Conservation (phyloP, 169 alveolate genomes). For the Plasmodium fragile region DNA sequence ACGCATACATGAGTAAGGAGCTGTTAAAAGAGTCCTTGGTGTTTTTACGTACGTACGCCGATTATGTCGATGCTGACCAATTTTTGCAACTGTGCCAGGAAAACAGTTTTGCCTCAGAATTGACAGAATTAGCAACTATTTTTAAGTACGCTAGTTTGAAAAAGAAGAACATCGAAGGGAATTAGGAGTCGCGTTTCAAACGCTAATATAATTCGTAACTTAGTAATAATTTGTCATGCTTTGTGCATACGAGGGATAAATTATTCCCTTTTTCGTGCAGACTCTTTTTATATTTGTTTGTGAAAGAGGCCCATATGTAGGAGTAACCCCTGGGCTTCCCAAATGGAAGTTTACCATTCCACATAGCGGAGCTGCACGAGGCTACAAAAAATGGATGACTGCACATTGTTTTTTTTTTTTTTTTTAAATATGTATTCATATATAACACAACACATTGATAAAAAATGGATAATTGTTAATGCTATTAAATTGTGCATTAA, state of each 20-base stretch:
- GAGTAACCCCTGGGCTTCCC: neutral
- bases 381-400: neutral
- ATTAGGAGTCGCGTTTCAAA: neutral
- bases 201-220: neutral
- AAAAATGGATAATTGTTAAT: neutral
- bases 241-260: neutral
- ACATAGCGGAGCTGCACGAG: neutral
- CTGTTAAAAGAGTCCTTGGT: slow-evolving; percentile 70
- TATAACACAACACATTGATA: neutral
- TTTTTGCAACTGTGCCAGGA: slow-evolving; percentile 71
- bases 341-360: neutral
- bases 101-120: slow-evolving; percentile 55
- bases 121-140: slow-evolving; percentile 56
- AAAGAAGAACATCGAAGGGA: slow-evolving; percentile 17
- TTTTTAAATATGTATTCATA: neutral
- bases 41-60: slow-evolving; percentile 48
- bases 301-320: neutral
- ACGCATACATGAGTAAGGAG: slow-evolving; percentile 69
- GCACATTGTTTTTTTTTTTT: neutral
- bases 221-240: neutral
- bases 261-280: neutral
- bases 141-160: slow-evolving; percentile 68
- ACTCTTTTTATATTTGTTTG: neutral
- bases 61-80: slow-evolving; percentile 54
- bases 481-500: neutral